A percentile compares a stretch with the other conserved stretches of the same genome.
These are phyloP conservation scores for Gaertneriomyces sp. DNA, from an alignment of 192 early-diverging fungal genomes.

Conservation along the genomic window DNA sequence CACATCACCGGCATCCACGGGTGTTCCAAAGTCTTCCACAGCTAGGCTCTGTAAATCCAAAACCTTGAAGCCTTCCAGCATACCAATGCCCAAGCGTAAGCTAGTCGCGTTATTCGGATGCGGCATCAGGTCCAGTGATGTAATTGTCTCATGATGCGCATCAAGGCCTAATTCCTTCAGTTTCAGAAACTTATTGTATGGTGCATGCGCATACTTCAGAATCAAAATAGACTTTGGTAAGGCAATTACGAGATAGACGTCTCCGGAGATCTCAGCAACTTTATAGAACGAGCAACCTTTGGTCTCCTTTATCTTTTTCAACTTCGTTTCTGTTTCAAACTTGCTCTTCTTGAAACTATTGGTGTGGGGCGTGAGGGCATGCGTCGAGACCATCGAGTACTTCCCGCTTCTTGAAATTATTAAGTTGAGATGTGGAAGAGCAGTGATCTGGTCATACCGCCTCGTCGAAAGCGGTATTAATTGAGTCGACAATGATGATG, in stretches of 20 bases:
- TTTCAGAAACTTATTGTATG: conserved; percentile 56
- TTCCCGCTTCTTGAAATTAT: conserved; percentile 54
- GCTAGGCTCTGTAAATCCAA: conserved; percentile 41
- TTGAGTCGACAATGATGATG: conserved; percentile 26
- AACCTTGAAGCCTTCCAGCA: conserved; percentile 34
- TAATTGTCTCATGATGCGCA: too few species aligned
- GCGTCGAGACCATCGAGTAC: conserved; percentile 48
- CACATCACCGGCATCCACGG: conserved; percentile 4
- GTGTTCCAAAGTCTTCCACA: conserved; percentile 35
- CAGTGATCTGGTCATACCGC: conserved; percentile 47
- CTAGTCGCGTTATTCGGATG: too few species aligned
- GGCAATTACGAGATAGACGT: conserved; percentile 41
- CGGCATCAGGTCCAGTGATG: too few species aligned
- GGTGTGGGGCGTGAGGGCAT: conserved; percentile 36
- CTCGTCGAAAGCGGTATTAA: conserved; percentile 48
- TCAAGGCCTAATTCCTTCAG: conserved; percentile 37
- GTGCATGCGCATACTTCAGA: conserved; percentile 53
- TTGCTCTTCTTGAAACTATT: conserved; percentile 40
- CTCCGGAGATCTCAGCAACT: conserved; percentile 25
- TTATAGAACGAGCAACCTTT: conserved; percentile 47
- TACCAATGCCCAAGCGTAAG: conserved; percentile 33
- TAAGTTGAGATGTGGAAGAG: conserved; percentile 45
- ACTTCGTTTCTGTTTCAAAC: conserved; percentile 55
- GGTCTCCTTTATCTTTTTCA: conserved; percentile 53
- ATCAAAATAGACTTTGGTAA: conserved; percentile 39